Evolutionary conservation across 768 basidiomycete species (phyloP).

Genomic region (Harrya chromipes): DNA sequence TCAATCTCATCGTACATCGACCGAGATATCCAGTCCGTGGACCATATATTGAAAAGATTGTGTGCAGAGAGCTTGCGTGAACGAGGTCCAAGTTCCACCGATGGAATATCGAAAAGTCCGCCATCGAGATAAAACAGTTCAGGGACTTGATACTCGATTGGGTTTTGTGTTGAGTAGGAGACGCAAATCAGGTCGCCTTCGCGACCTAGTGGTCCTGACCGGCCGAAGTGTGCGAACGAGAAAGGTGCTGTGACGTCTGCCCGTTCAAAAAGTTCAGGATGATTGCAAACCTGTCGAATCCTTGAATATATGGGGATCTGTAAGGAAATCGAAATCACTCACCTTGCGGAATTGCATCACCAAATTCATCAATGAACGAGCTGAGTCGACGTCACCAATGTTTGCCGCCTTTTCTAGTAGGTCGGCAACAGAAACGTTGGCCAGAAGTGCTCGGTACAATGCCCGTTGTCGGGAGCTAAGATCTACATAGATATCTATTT

Average conservation of each 20-base stretch:
- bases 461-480: slow-evolving; percentile 89
- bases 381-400: slow-evolving; percentile 86
- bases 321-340: slow-evolving; percentile 9
- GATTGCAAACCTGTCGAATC: slow-evolving; percentile 80
- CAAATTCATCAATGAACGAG: slow-evolving; percentile 95
- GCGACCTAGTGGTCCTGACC: slow-evolving; percentile 75
- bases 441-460: slow-evolving; percentile 84
- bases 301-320: slow-evolving; percentile 4
- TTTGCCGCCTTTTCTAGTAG: slow-evolving; percentile 91
- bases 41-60: slow-evolving; percentile 89
- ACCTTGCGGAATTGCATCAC: slow-evolving; percentile 99
- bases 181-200: slow-evolving; percentile 83
- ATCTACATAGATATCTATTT: slow-evolving; percentile 93
- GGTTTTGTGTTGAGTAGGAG: slow-evolving; percentile 85
- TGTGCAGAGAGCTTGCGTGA: slow-evolving; percentile 54
- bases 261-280: slow-evolving; percentile 96
- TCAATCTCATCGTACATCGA: slow-evolving; percentile 58
- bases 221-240: slow-evolving; percentile 81
- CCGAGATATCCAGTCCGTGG: slow-evolving; percentile 70
- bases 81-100: slow-evolving; percentile 44
- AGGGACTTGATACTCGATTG: slow-evolving; percentile 78
- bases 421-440: slow-evolving; percentile 93
- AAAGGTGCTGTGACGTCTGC: slow-evolving; percentile 94
- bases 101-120: slow-evolving; percentile 65
- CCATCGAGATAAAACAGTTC: slow-evolving; percentile 75